Base-by-base conservation (phyloP, 2,329 filamentous ascomycete genomes). In the Fusarium guadeloupense region DNA sequence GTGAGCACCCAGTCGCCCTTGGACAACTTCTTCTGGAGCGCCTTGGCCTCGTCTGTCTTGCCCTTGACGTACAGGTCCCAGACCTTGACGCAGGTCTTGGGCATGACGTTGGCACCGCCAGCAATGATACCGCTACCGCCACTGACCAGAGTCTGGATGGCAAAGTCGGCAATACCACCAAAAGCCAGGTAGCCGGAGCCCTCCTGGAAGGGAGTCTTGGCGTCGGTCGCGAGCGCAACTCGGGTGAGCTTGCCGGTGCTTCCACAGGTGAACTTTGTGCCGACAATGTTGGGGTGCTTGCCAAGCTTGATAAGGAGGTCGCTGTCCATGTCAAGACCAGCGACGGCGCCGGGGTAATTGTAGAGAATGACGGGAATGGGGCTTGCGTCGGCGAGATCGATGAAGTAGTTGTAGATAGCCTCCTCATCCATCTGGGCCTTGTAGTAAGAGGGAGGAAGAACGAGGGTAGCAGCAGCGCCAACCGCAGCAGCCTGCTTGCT, bases 261-360 rank as follows among this genome's bases (percentile, higher is more conserved):
- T 64, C 91, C 92, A 74, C 92, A 96, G 34, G 92, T 96, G 81
- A 96, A 96, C 76, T 96, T 96, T 50, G 91, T 93, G 61, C 92
- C 92, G 61, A 93, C 80, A 70, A 96, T 92, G 77, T 96, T 96
- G 64, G 88, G 86, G 77, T 96, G 92, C 73, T 87, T 79, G 38
- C 89, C 90, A 31, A 96, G 85, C 72, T 84, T 85, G 78, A 95
- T 92, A 70, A 96, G 85, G 56, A 94, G 83, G 74, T 96, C 92
- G 54, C 90, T 93, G 81, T 95, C 91, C 85, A 96, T 89, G 75
- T 96, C 92, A 71, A 96, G 90, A 44, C 92, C 92, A 6, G 91
- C 85, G 6, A 95, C 92, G 43, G 91, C 92, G 45, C 91, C 92
- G 1, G 92, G 92, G 79, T 95, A 96, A 81, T 96, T 96, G 85